phyloP scores from a whole-genome alignment of 306 rosid species.

The Astragalus glycyphyllos region DNA sequence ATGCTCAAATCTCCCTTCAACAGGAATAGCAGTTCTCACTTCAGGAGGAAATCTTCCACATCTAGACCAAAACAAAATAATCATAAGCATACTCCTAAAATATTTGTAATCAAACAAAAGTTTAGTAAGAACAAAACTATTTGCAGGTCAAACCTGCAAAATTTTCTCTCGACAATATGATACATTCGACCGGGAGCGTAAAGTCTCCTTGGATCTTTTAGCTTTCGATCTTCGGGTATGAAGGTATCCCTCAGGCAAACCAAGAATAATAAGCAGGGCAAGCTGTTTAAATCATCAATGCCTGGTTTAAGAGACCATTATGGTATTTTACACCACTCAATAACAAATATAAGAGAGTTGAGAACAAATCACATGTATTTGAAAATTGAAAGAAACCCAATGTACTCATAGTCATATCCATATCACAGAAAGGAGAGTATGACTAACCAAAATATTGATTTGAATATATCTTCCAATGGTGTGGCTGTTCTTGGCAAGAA shows the following conservation, averaged over 20 bases:
- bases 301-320: conserved; percentile 67
- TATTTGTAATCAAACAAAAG: not conserved
- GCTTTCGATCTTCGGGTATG: conserved; percentile 86
- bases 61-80: conserved; percentile 49
- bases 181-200: conserved; percentile 96
- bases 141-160: conserved; percentile 70
- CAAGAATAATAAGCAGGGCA: conserved; percentile 91
- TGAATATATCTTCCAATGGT: conserved; percentile 92
- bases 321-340: conserved; percentile 52
- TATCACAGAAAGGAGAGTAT: conserved; percentile 35
- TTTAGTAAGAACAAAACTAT: conserved; percentile 5
- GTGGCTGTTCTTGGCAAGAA: conserved; percentile 96
- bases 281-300: conserved; percentile 81
- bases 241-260: conserved; percentile 96
- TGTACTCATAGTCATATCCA: not conserved
- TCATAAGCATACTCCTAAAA: not conserved
- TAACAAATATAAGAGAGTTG: conserved; percentile 26
- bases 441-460: conserved; percentile 85
- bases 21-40: conserved; percentile 95
- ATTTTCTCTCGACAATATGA: conserved; percentile 87
- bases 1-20: conserved; percentile 99
- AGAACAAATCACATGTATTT: conserved; percentile 14
- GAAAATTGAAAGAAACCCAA: conserved; percentile 31
- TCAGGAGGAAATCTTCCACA: conserved; percentile 99
- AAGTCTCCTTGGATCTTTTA: conserved; percentile 88